Evolutionary conservation across 345 rosid species (phyloP).

Genomic region (Luvunga scandens): DNA sequence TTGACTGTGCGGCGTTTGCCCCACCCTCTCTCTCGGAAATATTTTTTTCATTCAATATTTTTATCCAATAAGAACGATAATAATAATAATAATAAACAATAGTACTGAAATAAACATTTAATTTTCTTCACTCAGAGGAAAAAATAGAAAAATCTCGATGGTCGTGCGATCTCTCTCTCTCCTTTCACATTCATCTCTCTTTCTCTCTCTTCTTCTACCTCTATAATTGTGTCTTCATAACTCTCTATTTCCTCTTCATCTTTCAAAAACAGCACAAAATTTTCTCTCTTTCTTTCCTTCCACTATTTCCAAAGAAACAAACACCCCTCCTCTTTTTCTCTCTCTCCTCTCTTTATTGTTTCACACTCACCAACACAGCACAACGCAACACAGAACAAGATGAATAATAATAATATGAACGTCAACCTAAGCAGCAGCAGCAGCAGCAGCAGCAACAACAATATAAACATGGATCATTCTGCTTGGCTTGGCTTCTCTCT

Average conservation of each 20-base stretch:
- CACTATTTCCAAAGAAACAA: conserved; percentile 44
- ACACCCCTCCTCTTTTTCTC: conserved; percentile 1
- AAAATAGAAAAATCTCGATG: conserved; percentile 29
- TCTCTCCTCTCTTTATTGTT: conserved; percentile 9
- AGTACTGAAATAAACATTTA: not conserved
- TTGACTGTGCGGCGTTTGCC: not conserved
- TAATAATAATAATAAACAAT: not conserved
- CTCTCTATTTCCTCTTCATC: conserved; percentile 12
- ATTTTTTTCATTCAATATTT: not conserved
- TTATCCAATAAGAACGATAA: not conserved
- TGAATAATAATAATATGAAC: conserved; percentile 11
- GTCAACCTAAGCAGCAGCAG: conserved; percentile 12
- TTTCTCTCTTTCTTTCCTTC: conserved; percentile 14
- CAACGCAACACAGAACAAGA: not conserved
- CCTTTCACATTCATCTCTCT: conserved; percentile 31
- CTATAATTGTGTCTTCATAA: conserved; percentile 59
- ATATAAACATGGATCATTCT: conserved; percentile 34
- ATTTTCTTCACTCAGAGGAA: not conserved
- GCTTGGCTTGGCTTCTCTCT: conserved; percentile 59
- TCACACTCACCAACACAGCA: not conserved
- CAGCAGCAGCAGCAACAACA: not conserved
- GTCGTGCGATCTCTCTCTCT: conserved; percentile 36
- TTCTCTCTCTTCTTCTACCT: conserved; percentile 27
- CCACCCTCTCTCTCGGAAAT: not conserved
- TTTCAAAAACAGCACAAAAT: not conserved